Evolutionary conservation across 345 rosid genomes (phyloP), one percentile per base, ranked within the genome.

Genomic region (Lepidium aucheri): DNA sequence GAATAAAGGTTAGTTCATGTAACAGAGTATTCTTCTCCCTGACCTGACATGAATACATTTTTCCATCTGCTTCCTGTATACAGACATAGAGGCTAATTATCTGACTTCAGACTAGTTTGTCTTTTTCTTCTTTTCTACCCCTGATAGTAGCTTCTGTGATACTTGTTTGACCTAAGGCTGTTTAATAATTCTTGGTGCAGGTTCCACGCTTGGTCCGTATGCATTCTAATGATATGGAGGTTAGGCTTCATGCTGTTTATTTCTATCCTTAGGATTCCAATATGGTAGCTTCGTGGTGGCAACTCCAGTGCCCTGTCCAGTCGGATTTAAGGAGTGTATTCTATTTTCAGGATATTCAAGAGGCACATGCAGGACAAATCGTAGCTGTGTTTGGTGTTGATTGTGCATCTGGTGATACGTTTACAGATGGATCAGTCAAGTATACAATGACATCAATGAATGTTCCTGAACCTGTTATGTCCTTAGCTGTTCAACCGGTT

Each of bases 201-300:
- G 86, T 95, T 60, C 98, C 98, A 53, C 96, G 94, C 51, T 78
- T 95, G 72, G 99, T 91, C 67, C 84, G 94, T 74, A 79, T 95
- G 99, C 98, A 91, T 78, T 90, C 99, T 24, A 69, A 87, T 84
- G 99, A 95, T 73, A 95, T 95, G 99, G 95, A 90, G 90, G 96
- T 86, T 44, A 78, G 79, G 42, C 67, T 60, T 41, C 65, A 62
- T 53, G 47, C 42, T 35, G 64, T 52, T 58, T 57, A 35, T 32
- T 50, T 64, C 7, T 41, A 15, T 51, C 63, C 43, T 26, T 35
- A 36, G 8, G 44, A 15, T 43, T 49, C 16, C 55, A 65, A 41
- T 44, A 15, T 53, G 45, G 34, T 47, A 30, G 50, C 41, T 42
- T 14, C 2, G 7, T 43, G 38, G 36, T 56, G n/a, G 61, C 53